Base-by-base conservation (phyloP, 192 early-diverging fungal genomes). In the Helicostylum pulchrum region DNA sequence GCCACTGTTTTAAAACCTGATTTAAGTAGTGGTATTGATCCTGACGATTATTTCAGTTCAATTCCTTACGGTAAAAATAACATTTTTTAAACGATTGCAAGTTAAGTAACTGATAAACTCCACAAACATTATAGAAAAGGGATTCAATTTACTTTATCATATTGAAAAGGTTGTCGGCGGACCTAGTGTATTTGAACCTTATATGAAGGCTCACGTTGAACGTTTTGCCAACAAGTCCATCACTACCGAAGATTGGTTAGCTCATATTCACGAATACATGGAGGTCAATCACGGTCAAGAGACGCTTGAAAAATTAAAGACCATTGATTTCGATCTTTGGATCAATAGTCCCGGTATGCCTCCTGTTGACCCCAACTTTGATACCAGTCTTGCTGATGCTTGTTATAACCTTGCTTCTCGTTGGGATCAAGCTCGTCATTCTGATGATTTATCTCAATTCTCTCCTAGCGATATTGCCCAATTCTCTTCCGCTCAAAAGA, bases 281-380 rank as follows among this genome's bases (percentile, higher is more conserved):
- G 79, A 77, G 26, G 75, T 83, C 48, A 68, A 79, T 30, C 77
- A 83, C 67, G 84, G 83, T 21, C 71, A 84, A 19, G 80, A 83
- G 12, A 93, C 91, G 81, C 74, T 83, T 19, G 80, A 77, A 34
- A 65, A 78, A 11, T 83, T 98, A 43, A 75, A 94, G 62, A 67
- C 72, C 53, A 87, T 99, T 21, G 91, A 96, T 53, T 97, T 93
- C 90, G 86, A 97, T 62, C 75, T 78, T 44, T 99, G 97, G 97
- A 80, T 97, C 58, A 70, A 86, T 52, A 77, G 77, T 10, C 87
- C 87, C 9, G 96, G 96, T 70, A 92, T 95, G 93, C 93, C 94
- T 32, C 89, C 88, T 43, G 89, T 94, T 23, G 71, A 77, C 30
- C 90, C 90, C 77, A 66, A 90, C 47, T 99, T 92, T 72, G 94